phyloP scores from a whole-genome alignment of 768 basidiomycete genomes.

The Chiua virens region DNA sequence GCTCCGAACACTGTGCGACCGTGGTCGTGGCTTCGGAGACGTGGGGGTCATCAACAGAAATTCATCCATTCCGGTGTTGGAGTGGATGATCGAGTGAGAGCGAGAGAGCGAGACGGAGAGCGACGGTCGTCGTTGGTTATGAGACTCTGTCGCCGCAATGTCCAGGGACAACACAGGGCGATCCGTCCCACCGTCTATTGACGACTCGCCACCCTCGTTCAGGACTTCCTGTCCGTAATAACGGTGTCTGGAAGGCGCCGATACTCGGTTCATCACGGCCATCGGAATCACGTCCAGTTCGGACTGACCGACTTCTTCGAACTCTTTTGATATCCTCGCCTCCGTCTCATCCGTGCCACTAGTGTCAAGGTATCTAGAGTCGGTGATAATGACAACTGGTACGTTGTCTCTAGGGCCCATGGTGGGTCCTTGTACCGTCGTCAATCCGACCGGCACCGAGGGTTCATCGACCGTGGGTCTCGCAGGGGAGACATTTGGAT shows the following conservation, averaged over 20 bases:
- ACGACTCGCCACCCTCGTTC: not conserved
- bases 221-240: slow-evolving; percentile 17
- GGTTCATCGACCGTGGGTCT: not conserved
- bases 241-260: slow-evolving; percentile 17
- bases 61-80: slow-evolving; percentile 21
- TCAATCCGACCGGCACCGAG: not conserved
- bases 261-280: slow-evolving; percentile 18
- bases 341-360: slow-evolving; percentile 1
- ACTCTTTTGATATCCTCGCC: slow-evolving; percentile 2
- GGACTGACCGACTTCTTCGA: not conserved
- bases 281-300: slow-evolving; percentile 9
- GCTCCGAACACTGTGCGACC: slow-evolving; percentile 5
- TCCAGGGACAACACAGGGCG: slow-evolving; percentile 5
- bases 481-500: slow-evolving; percentile 7
- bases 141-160: not conserved
- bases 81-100: slow-evolving; percentile 15
- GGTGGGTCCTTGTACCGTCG: not conserved
- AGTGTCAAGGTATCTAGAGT: slow-evolving; percentile 3
- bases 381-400: slow-evolving; percentile 20
- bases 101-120: slow-evolving; percentile 12
- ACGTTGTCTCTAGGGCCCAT: slow-evolving; percentile 3
- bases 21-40: slow-evolving; percentile 1
- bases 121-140: slow-evolving; percentile 9
- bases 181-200: not conserved
- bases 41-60: slow-evolving; percentile 16